Percentiles rank a stretch among this genome's conserved stretches.
These are phyloP conservation scores for Umbelopsis sp. DNA, from an alignment of 192 early-diverging fungal genomes.

Conservation along the genomic window DNA sequence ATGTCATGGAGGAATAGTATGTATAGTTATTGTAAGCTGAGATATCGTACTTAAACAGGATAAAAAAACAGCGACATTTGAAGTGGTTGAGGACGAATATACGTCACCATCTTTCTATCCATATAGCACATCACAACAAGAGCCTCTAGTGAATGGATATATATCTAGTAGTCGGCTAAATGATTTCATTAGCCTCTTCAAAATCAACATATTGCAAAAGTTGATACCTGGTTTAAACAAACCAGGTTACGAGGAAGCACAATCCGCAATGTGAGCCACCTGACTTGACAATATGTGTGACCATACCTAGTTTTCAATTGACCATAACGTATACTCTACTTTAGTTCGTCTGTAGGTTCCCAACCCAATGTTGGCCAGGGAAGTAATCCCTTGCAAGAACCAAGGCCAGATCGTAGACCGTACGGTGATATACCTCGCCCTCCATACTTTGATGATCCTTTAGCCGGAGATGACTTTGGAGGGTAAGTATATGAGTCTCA, in stretches of 20 bases:
- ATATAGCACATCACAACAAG: slow-evolving; percentile 30
- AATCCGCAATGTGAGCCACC: neutral
- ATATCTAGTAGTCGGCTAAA: slow-evolving; percentile 60
- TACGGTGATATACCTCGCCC: slow-evolving; percentile 29
- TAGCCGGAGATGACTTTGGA: slow-evolving; percentile 45
- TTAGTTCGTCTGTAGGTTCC: neutral
- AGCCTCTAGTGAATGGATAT: slow-evolving; percentile 58
- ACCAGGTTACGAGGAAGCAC: slow-evolving; percentile 67
- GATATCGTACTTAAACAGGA: slow-evolving; percentile 36
- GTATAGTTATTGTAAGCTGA: neutral
- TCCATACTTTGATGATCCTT: slow-evolving; percentile 52
- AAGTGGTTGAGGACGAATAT: slow-evolving; percentile 50
- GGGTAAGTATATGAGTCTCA: slow-evolving; percentile 16
- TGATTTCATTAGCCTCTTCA: slow-evolving; percentile 62
- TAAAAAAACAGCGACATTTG: slow-evolving; percentile 51
- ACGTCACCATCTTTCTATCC: slow-evolving; percentile 58
- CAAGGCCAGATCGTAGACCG: neutral
- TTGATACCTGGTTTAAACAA: slow-evolving; percentile 73
- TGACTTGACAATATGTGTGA: neutral
- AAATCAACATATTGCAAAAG: slow-evolving; percentile 64
- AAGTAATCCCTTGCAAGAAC: neutral
- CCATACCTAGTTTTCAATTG: no score
- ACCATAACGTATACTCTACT: neutral
- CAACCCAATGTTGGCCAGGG: neutral
- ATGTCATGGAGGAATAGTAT: neutral